Conservation (phyloP, 805 yeast genomes). For the Pichia exigua region DNA sequence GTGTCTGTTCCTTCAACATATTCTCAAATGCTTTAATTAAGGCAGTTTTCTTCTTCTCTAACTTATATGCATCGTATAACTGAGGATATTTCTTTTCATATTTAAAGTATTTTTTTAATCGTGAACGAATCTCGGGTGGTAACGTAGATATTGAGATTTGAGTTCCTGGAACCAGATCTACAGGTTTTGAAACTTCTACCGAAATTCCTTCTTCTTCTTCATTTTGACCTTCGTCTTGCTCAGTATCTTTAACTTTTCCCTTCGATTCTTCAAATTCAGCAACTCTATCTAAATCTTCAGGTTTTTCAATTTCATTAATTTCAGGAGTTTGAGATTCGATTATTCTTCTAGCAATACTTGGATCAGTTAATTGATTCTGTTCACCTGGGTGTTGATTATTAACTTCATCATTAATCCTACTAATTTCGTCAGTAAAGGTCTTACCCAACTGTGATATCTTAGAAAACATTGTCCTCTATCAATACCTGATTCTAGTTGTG, state of each 20-base stretch:
- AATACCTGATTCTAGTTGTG: neutral
- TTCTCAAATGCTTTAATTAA: slow-evolving; percentile 58
- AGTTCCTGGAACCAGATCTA: slow-evolving; percentile 19
- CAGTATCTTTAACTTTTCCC: neutral
- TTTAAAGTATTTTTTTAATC: slow-evolving; percentile 67
- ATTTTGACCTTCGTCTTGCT: neutral
- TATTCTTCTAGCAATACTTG: slow-evolving; percentile 24
- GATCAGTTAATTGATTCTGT: slow-evolving; percentile 18
- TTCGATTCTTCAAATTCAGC: neutral
- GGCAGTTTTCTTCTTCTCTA: slow-evolving; percentile 61
- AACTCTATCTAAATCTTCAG: slow-evolving; percentile 26
- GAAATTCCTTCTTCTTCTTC: neutral
- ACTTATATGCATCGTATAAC: slow-evolving; percentile 74
- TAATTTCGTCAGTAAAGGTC: slow-evolving; percentile 53
- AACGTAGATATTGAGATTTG: slow-evolving; percentile 33
- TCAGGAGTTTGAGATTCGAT: slow-evolving; percentile 41
- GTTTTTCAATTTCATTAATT: slow-evolving; percentile 37
- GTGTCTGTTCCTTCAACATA: slow-evolving; percentile 71
- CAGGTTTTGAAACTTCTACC: neutral
- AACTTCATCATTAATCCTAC: slow-evolving; percentile 28
- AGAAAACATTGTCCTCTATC: slow-evolving; percentile 36
- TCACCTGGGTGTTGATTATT: slow-evolving; percentile 15
- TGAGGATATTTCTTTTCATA: slow-evolving; percentile 89
- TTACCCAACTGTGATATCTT: slow-evolving; percentile 56
- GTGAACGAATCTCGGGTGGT: slow-evolving; percentile 50